Evolutionary conservation across 306 rosid genomes (phyloP).

Genomic region (Cicer chorassanicum): DNA sequence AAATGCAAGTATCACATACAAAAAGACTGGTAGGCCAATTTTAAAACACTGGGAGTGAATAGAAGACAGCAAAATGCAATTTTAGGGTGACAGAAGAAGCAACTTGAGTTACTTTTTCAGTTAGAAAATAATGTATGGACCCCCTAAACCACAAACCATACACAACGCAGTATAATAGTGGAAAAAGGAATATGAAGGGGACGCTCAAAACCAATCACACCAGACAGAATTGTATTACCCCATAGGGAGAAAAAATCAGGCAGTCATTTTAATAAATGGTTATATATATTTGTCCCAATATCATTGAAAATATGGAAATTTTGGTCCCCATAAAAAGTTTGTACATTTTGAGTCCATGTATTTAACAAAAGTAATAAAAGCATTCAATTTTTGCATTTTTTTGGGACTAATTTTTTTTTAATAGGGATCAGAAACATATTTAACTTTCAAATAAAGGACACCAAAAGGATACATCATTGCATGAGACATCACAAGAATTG

Average conservation of each 20-base stretch:
- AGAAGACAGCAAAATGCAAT: constrained; percentile 17
- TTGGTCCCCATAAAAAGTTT: background rate
- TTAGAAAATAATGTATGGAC: constrained; percentile 1
- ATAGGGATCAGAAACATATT: background rate
- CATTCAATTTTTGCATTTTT: background rate
- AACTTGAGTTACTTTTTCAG: constrained; percentile 21
- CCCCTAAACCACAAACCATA: constrained; percentile 14
- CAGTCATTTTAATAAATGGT: background rate
- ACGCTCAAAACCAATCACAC: constrained; percentile 23
- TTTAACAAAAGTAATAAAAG: background rate
- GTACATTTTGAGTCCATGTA: background rate
- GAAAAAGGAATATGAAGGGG: background rate
- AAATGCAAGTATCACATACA: constrained; percentile 38
- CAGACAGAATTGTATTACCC: constrained; percentile 18
- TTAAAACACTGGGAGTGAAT: constrained; percentile 4
- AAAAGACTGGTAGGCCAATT: constrained; percentile 20
- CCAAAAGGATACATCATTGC: constrained; percentile 4
- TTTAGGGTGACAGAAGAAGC: constrained; percentile 26
- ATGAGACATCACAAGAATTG: constrained; percentile 32
- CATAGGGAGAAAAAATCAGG: background rate
- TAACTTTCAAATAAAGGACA: constrained; percentile 1
- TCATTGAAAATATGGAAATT: background rate
- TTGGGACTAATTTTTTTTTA: background rate
- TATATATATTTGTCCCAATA: background rate
- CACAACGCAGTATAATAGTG: constrained; percentile 2